These are phyloP conservation scores for Globisporangium lucens DNA, from an alignment of 352 stramenopile species.

Conservation along the genomic window DNA sequence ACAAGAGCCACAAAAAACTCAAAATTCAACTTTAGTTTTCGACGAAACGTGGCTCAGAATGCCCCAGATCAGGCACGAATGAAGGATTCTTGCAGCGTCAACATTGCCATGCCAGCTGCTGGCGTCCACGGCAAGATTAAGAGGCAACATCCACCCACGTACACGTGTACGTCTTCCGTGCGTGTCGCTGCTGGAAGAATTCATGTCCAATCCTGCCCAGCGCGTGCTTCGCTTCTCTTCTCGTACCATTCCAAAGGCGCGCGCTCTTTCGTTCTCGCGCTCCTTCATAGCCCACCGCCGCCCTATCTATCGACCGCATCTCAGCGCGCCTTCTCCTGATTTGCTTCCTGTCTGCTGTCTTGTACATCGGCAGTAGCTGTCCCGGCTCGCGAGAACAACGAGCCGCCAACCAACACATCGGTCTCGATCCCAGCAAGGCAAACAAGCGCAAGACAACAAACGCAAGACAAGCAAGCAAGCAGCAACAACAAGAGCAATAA, in stretches of 20 bases:
- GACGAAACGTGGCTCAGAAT: no score
- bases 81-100: no score
- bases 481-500: no score
- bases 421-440: neutral
- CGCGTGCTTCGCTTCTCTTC: neutral
- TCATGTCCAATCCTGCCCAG: neutral
- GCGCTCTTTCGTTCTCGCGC: neutral
- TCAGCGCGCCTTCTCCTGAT: neutral
- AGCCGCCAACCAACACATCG: neutral
- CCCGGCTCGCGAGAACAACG: neutral
- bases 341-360: neutral
- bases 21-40: no score
- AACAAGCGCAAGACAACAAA: no score
- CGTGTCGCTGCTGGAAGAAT: neutral
- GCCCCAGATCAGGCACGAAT: no score
- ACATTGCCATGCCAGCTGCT: neutral
- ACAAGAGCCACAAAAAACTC: no score
- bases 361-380: neutral
- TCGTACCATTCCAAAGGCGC: neutral
- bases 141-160: constrained; percentile 1
- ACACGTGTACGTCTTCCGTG: neutral
- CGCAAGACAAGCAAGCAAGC: neutral
- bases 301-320: no score
- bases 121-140: neutral
- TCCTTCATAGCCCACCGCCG: no score